phyloP scores from a whole-genome alignment of 2,329 filamentous ascomycete species.

The Cercospora berteroae region DNA sequence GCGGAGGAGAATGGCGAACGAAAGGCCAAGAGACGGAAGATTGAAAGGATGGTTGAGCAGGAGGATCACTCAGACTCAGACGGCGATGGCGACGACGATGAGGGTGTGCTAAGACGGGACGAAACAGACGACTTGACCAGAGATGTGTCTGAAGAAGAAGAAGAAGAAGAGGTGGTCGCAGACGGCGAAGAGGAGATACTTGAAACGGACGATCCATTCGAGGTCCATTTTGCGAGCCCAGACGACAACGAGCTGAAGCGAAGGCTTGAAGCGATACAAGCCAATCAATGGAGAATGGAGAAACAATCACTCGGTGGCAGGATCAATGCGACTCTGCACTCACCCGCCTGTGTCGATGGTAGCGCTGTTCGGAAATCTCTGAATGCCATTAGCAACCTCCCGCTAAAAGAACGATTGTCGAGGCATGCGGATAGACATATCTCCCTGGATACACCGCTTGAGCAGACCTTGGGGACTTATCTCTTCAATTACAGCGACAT shows the following conservation, averaged over 20 bases:
- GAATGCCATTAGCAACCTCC: not conserved
- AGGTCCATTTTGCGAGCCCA: slow-evolving; percentile 71
- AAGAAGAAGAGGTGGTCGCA: slow-evolving; percentile 17
- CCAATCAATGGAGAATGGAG: slow-evolving; percentile 49
- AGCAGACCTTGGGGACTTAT: slow-evolving; percentile 65
- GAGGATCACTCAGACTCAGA: slow-evolving; percentile 44
- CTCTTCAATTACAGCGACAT: slow-evolving; percentile 83
- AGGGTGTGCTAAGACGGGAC: slow-evolving; percentile 42
- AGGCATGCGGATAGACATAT: slow-evolving; percentile 54
- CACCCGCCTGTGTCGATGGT: slow-evolving; percentile 18
- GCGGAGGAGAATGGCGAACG: slow-evolving; percentile 42
- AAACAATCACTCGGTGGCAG: slow-evolving; percentile 25
- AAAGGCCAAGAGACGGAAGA: slow-evolving; percentile 54
- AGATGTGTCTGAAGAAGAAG: slow-evolving; percentile 21
- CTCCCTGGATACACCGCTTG: slow-evolving; percentile 57
- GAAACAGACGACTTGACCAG: slow-evolving; percentile 52
- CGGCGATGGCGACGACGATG: slow-evolving; percentile 41
- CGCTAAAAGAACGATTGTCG: slow-evolving; percentile 68
- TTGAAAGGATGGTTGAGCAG: slow-evolving; percentile 35
- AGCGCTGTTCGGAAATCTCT: slow-evolving; percentile 6
- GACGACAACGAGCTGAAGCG: slow-evolving; percentile 60
- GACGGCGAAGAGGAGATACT: slow-evolving; percentile 15
- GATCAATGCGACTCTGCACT: slow-evolving; percentile 20
- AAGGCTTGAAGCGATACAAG: slow-evolving; percentile 48
- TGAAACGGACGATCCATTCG: slow-evolving; percentile 64